Evolutionary conservation across 2,329 filamentous ascomycete genomes (phyloP).

Genomic region (Fonsecaea nubica): DNA sequence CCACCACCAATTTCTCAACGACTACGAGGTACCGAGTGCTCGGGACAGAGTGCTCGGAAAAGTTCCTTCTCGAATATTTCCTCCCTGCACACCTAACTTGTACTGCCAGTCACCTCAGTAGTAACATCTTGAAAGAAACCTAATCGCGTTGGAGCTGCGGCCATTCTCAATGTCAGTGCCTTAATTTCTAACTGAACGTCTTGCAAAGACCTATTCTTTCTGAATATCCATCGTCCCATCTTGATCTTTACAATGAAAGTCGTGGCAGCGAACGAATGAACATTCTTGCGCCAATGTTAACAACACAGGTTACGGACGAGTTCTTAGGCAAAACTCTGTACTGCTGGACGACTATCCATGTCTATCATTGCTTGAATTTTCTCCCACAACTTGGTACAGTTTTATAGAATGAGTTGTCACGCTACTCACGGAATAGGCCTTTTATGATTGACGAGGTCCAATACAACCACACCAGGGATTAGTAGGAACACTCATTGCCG

Average conservation of each 20-base stretch:
- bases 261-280: neutral
- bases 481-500: neutral
- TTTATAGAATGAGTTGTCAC: neutral
- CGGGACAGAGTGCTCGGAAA: no score
- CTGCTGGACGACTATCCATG: neutral
- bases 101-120: no score
- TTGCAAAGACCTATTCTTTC: no score
- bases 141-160: no score
- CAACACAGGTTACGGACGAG: neutral
- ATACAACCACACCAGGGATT: neutral
- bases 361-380: neutral
- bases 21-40: no score
- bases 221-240: neutral
- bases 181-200: no score
- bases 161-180: no score
- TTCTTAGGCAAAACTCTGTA: neutral
- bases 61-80: neutral
- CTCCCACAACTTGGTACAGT: neutral
- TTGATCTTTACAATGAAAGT: neutral
- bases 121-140: no score
- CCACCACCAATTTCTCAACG: constrained; percentile 12
- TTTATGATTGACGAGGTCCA: neutral
- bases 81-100: no score
- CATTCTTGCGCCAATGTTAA: neutral
- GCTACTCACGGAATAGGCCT: neutral